Conservation (phyloP, 495 filamentous ascomycete genomes). For the Hypomontagnella monticulosa region DNA sequence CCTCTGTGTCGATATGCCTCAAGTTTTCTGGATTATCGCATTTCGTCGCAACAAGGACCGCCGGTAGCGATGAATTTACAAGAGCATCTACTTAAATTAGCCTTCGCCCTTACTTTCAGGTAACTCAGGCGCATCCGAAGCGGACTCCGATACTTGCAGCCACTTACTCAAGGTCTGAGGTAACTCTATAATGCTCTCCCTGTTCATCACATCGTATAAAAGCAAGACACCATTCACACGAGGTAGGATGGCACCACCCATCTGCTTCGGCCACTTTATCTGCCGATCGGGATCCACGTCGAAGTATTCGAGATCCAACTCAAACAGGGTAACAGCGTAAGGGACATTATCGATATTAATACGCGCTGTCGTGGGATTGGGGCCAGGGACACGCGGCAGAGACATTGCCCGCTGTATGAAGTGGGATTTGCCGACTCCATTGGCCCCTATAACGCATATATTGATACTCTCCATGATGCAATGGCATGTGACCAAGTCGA, state of each 20-base stretch:
- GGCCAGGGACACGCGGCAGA: slow-evolving; percentile 64
- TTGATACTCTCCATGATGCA: slow-evolving; percentile 72
- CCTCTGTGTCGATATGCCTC: slow-evolving; percentile 67
- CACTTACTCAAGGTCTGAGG: slow-evolving; percentile 77
- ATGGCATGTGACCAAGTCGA: slow-evolving; percentile 10
- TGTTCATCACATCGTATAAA: slow-evolving; percentile 85
- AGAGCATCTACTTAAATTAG: slow-evolving; percentile 68
- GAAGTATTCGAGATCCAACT: slow-evolving; percentile 74
- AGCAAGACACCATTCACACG: slow-evolving; percentile 84
- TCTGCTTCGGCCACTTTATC: slow-evolving; percentile 81
- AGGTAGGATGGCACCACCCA: slow-evolving; percentile 71
- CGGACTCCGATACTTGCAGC: not conserved
- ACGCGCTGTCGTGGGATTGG: slow-evolving; percentile 68
- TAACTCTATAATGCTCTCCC: slow-evolving; percentile 72
- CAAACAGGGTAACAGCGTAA: slow-evolving; percentile 83
- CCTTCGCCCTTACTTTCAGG: slow-evolving; percentile 23
- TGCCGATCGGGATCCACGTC: slow-evolving; percentile 71
- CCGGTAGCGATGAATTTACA: slow-evolving; percentile 71
- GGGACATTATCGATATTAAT: slow-evolving; percentile 79
- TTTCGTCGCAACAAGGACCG: slow-evolving; percentile 83
- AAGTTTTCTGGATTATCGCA: slow-evolving; percentile 73
- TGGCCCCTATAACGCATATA: slow-evolving; percentile 84
- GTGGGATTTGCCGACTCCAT: slow-evolving; percentile 86
- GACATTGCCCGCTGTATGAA: slow-evolving; percentile 86
- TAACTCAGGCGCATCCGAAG: slow-evolving; percentile 10